Base-by-base conservation (phyloP, 139 green algal species). In the Pycnococcus provasolii region DNA sequence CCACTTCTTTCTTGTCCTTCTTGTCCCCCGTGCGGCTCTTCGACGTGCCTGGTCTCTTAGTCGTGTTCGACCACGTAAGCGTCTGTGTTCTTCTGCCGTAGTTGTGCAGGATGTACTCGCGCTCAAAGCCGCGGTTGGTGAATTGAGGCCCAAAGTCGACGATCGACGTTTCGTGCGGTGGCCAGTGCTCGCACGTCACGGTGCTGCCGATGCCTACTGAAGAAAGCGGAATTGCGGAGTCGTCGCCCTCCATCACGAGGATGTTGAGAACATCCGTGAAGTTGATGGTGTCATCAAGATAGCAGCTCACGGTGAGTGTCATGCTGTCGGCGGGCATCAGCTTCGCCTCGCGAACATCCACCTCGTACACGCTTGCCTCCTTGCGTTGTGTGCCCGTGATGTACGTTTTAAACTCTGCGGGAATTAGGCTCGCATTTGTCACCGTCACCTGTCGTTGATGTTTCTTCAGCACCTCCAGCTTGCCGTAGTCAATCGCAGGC, bases 211-310 rank as follows among this genome's bases (percentile, higher is more conserved):
- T 73, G 37, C 86, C 85, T 40, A 55, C 68, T 3, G 86, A 85
- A 3, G 62, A 61, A n/a, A 90, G 67, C 15, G 80, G 75, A 1
- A 92, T 75, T 8, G 67, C 62, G 26, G 83, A 70, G 67, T 89
- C 84, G 37, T 78, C 77, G 2, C 87, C 87, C 53, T 94, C 86
- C 8, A 73, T 71, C 40, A 91, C 77, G 44, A 91, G 72, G 40
- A 90, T 66, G 61, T 94, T 85, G 60, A 94, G 83, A 54, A 73
- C 69, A 59, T 94, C 87, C 40, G 53, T 79, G 60, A 87, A 86
- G 4, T 50, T 41, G 42, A 73, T 50, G 3, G 69, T 72, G 45
- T 87, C 78, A 66, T 90, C 84, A 53, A 85, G 48, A 7, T 73
- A 64, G 62, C 79, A 73, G 26, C 57, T 74, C 13, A 86, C 76